Evolutionary conservation across 2,329 filamentous ascomycete genomes (phyloP).

Genomic region (Fulvia fulva): DNA sequence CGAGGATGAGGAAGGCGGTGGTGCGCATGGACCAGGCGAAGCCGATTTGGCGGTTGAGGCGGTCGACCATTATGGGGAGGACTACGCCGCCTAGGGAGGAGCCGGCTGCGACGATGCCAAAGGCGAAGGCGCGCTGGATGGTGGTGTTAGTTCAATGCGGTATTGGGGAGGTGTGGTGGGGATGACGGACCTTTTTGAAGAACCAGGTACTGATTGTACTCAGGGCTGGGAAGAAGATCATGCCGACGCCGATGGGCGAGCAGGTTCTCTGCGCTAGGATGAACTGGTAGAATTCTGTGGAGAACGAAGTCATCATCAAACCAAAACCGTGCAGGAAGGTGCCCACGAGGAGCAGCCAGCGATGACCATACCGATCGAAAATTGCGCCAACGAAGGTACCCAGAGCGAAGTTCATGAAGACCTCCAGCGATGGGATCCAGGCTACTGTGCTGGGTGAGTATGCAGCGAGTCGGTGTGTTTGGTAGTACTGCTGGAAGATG

Average conservation of each 20-base stretch:
- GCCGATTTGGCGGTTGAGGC: constrained; percentile 48
- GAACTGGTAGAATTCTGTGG: constrained; percentile 53
- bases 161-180: too few relatives aligned
- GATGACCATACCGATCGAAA: constrained; percentile 35
- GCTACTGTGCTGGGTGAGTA: constrained; percentile 40
- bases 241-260: constrained; percentile 48
- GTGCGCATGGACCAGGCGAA: constrained; percentile 54
- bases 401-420: constrained; percentile 52
- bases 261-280: constrained; percentile 52
- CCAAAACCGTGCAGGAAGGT: constrained; percentile 58
- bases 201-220: constrained; percentile 34
- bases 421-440: constrained; percentile 46
- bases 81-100: constrained; percentile 13
- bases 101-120: constrained; percentile 5
- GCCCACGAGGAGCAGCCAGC: constrained; percentile 38
- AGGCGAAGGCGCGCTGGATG: constrained; percentile 4
- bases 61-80: constrained; percentile 42
- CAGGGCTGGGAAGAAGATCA: constrained; percentile 44
- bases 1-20: constrained; percentile 49
- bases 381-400: constrained; percentile 52
- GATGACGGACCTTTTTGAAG: constrained; percentile 36
- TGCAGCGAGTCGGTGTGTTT: constrained; percentile 38
- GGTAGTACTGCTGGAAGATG: constrained; percentile 47
- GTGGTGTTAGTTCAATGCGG: too few relatives aligned
- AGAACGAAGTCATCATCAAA: constrained; percentile 61